Evolutionary conservation across 164 flowering plant genomes (phyloP), one percentile per base, ranked within the genome.

Genomic region (Macadamia tetraphylla): DNA sequence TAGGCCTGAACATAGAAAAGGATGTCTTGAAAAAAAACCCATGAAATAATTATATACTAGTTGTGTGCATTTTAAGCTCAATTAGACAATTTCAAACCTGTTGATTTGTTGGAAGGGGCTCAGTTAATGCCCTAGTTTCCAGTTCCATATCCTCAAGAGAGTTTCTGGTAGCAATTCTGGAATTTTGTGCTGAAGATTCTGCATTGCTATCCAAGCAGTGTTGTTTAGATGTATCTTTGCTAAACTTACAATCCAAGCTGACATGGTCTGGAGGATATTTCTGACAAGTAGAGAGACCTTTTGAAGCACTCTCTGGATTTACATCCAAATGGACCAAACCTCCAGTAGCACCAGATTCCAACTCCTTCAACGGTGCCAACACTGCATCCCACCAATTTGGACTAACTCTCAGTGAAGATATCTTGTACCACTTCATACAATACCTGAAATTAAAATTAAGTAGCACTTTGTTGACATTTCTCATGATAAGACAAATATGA

Each of bases 41-140:
- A 31, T 15, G 63, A 58, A 63, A 59, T 14, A 66, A 66, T 5
- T 35, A 60, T 60, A 43, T 15, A 60, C 48, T 61, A 51, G 30
- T 14, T 53, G 10, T 53, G 15, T 12, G 0, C 11, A 31, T 1
- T 14, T 13, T 58, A 6, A 55, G 59, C 52, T 29, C 52, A 55
- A 64, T n/a, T 62, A 13, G 6, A 49, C 53, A 14, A 63, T 30
- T 23, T 29, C 56, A 64, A 67, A 86, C 98, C 92, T 86, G 98
- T 75, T 94, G 98, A 79, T 87, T 92, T 42, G 94, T 88, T 30
- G 98, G 98, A 81, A 94, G 97, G 65, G 98, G 97, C 75, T 94
- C 98, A 53, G 95, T 90, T 67, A 94, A 79, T 44, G 96, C 97
- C 77, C 88, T 84, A 58, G 95, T 92, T 75, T 85, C 91, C 72